Base-by-base conservation (phyloP, 306 rosid species). In the Dryas octopetala region DNA sequence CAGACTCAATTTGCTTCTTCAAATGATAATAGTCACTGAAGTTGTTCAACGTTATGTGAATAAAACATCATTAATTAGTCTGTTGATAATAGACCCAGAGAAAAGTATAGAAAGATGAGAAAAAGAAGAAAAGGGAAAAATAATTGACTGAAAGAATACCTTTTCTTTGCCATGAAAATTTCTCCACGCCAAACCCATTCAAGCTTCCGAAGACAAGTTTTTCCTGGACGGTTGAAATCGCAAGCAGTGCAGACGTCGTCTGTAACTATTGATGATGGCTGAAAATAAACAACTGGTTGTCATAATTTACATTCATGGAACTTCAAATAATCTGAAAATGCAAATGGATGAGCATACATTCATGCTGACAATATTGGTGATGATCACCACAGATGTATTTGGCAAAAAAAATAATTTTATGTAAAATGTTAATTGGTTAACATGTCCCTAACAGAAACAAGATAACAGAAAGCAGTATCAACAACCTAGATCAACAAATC, bases 111-210 rank as follows among this genome's bases (percentile, higher is more conserved):
- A 53, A 28, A 28, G 67, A 15, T 62, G n/a, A 32, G 50, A 8
- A 68, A 43, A 26, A 62, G 53, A 66, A 59, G 26, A 63, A 49
- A 57, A 44, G 51, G 5, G 47, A 57, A 68, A 46, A 11, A 49
- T 14, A 6, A 38, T 53, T 44, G 41, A 6, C 23, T 41, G 13
- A 15, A 62, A 40, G 54, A 51, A 58, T 32, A 89, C 98, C 98
- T 95, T 82, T 76, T 91, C 85, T 87, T 90, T 76, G 91, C 98
- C 88, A 76, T 88, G 93, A 86, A 94, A 63, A 79, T 79, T 86
- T 91, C 97, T 80, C 98, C 98, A 62, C 98, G 97, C 98, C 98
- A 94, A 81, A 91, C 97, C 98, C 98, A 94, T 84, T 94, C 98
- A 85, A 94, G 98, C 73, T 87, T 91, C 43, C 98, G 93, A 62